These are phyloP conservation scores for Trypanosoma conorhini DNA, from an alignment of 208 protist species.

Conservation along the genomic window DNA sequence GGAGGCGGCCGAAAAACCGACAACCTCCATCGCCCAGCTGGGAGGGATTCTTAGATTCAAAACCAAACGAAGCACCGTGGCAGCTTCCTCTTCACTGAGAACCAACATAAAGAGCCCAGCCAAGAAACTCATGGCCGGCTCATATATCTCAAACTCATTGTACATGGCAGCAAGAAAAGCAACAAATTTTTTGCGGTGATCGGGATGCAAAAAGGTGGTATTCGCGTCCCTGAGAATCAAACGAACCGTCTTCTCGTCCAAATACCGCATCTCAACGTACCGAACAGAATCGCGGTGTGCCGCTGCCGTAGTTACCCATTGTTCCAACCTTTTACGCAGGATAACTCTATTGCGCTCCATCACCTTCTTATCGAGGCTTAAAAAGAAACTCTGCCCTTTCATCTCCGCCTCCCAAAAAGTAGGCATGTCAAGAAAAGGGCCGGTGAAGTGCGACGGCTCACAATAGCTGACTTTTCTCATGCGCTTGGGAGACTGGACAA, in stretches of 20 bases:
- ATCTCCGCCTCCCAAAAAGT: constrained; percentile 83
- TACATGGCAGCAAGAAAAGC: constrained; percentile 80
- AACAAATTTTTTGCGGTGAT: constrained; percentile 78
- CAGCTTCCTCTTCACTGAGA: constrained; percentile 82
- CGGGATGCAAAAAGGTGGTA: constrained; percentile 76
- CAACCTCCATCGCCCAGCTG: constrained; percentile 86
- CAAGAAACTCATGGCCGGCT: constrained; percentile 90
- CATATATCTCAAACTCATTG: constrained; percentile 84
- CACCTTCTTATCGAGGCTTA: constrained; percentile 82
- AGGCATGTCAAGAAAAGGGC: constrained; percentile 80
- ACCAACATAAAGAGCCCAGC: constrained; percentile 82
- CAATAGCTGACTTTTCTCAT: constrained; percentile 43
- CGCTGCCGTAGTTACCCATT: constrained; percentile 56
- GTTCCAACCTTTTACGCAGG: constrained; percentile 57
- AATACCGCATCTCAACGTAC: constrained; percentile 79
- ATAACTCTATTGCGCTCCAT: constrained; percentile 55
- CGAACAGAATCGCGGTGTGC: constrained; percentile 63
- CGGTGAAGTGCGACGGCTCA: constrained; percentile 78
- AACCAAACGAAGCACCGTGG: constrained; percentile 75
- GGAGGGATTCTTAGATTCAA: constrained; percentile 75
- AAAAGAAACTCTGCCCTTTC: constrained; percentile 54
- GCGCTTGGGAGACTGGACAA: not conserved
- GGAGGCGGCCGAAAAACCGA: constrained; percentile 84
- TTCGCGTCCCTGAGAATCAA: constrained; percentile 91
- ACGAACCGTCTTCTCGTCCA: constrained; percentile 82